Conservation (phyloP, 2,329 filamentous ascomycete genomes). For the Aspergillus fumigatus region DNA sequence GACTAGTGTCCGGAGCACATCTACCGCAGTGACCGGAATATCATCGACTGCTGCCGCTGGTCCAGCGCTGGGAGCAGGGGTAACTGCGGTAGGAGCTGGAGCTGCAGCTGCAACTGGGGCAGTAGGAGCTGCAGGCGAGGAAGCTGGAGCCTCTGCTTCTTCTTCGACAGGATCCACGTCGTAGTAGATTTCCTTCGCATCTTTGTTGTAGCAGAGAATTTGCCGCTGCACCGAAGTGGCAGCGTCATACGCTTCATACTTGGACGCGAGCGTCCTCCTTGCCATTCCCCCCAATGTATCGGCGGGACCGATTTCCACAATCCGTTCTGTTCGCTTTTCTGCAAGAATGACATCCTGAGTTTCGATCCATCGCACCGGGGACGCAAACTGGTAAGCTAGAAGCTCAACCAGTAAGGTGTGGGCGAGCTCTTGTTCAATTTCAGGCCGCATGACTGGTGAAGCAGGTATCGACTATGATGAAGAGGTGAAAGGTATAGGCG, state of each 20-base stretch:
- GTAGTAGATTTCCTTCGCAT: slow-evolving; percentile 99
- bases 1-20: slow-evolving; percentile 83
- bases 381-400: slow-evolving; percentile 98
- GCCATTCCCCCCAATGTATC: slow-evolving; percentile 98
- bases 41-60: slow-evolving; percentile 85
- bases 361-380: slow-evolving; percentile 98
- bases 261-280: slow-evolving; percentile 87
- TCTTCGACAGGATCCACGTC: slow-evolving; percentile 94
- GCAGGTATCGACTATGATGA: slow-evolving; percentile 13
- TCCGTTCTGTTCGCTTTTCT: slow-evolving; percentile 91
- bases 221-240: slow-evolving; percentile 94
- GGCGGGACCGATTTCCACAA: slow-evolving; percentile 94
- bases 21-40: slow-evolving; percentile 78
- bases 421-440: slow-evolving; percentile 98
- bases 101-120: slow-evolving; percentile 48
- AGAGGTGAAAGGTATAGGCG: neutral
- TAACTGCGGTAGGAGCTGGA: slow-evolving; percentile 50
- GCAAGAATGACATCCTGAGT: slow-evolving; percentile 99
- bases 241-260: slow-evolving; percentile 98
- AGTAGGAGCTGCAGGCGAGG: slow-evolving; percentile 36
- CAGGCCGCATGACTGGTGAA: slow-evolving; percentile 75
- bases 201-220: slow-evolving; percentile 99
- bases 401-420: slow-evolving; percentile 98
- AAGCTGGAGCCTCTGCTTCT: slow-evolving; percentile 59
- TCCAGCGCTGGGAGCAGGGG: slow-evolving; percentile 67